Percentiles rank a stretch among this genome's conserved stretches.
Conservation (phyloP, 2,329 filamentous ascomycete species). For the Diaporthe sp. region DNA sequence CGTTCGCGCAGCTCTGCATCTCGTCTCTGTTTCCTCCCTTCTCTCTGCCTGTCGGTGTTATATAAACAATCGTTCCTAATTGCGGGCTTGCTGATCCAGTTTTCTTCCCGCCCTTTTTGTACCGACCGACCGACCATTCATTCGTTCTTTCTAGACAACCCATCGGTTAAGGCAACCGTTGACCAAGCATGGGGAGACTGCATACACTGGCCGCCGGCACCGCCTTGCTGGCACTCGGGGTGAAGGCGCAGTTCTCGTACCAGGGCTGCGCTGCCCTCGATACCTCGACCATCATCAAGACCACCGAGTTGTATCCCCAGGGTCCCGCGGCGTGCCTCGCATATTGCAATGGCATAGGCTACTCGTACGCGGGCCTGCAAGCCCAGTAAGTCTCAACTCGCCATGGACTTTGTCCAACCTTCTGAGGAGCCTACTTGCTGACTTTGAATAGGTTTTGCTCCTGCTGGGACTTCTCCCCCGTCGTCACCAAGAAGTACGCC, state of each 20-base stretch:
- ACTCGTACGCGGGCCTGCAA: constrained; percentile 21
- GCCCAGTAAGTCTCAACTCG: constrained; percentile 34
- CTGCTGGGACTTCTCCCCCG: constrained; percentile 23
- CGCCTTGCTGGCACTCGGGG: constrained; percentile 30
- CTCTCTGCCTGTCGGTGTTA: constrained; percentile 20
- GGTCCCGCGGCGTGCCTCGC: constrained; percentile 30
- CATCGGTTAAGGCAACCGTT: neutral
- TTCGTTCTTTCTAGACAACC: constrained; percentile 23
- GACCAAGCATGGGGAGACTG: constrained; percentile 29
- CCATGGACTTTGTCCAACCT: neutral
- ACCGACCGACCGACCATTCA: constrained; percentile 31
- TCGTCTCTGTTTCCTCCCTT: constrained; percentile 10
- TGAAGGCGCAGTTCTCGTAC: constrained; percentile 15
- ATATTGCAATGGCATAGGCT: constrained; percentile 33
- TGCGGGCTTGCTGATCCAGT: constrained; percentile 2
- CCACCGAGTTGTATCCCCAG: constrained; percentile 20
- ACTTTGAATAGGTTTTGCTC: constrained; percentile 35
- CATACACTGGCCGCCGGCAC: constrained; percentile 30
- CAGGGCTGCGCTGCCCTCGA: constrained; percentile 33
- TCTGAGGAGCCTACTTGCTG: neutral
- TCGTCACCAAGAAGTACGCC: constrained; percentile 1
- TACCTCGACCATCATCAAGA: neutral
- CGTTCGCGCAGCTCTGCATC: constrained; percentile 7
- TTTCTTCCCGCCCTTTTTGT: constrained; percentile 1
- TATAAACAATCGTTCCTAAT: constrained; percentile 11